Base-by-base conservation (phyloP, 768 basidiomycete species). In the Nidularia pulvinata region DNA sequence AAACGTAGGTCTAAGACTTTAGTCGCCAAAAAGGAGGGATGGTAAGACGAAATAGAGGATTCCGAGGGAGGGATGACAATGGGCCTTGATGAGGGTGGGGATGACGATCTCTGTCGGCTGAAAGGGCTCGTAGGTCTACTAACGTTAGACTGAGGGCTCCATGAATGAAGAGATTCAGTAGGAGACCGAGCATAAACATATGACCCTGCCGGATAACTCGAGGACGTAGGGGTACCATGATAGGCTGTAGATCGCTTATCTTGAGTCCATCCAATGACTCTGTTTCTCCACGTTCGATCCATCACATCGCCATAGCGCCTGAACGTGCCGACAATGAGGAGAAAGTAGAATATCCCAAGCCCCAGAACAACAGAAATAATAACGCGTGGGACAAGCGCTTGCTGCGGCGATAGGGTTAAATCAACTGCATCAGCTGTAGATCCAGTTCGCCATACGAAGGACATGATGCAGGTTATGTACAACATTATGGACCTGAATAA, bases 371-470 rank as follows among this genome's bases (percentile, higher is more conserved):
- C 61, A 0, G 80, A 78, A 48, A 84, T 64, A 9, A 67, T 72
- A 33, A 80, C 63, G 36, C 82, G 76, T 3, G 77, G 76, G 5
- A 68, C 70, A 0, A 59, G 57, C 1, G 69, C 67, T 6, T 67
- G 55, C 0, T 71, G 70, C 1, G 63, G 63, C 5, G 58, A 61
- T 5, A 72, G 60, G 1, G 61, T 50, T 7, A 45, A 1, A 0
- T 66, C 58, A 19, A 19, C 19, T 19, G 19, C 19, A 45, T 80
- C 73, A 10, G 60, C 55, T 1, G 65, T 62, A 0, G 75, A 66
- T 6, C 81, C 81, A 1, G 77, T 76, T 19, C 80, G 73, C 86
- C 84, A 88, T 51, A 86, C 73, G 53, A 78, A 88, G 1, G 80
- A 69, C 62, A 88, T 76, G 56, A 88, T 83, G 19, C 81, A 77